Evolutionary conservation across 305 asterid genomes (phyloP).

Genomic region (Ajuga reptans): DNA sequence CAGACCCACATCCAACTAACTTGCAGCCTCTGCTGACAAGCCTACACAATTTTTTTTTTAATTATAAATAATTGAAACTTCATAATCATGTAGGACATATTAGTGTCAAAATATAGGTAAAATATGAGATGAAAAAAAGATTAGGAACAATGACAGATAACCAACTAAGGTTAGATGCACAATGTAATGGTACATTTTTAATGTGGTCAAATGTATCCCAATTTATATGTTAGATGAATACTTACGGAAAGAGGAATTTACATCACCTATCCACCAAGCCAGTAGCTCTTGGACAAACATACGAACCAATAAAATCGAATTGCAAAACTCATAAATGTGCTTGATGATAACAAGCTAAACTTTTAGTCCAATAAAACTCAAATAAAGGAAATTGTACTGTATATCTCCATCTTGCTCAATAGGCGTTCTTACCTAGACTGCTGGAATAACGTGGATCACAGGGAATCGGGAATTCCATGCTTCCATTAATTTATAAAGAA

Average conservation of each 20-base stretch:
- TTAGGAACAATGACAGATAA: background rate
- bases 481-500: no score
- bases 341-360: background rate
- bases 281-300: background rate
- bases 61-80: constrained; percentile 15
- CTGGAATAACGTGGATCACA: no score
- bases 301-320: background rate
- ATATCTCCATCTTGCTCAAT: background rate
- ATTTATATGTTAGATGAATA: background rate
- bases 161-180: background rate
- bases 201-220: background rate
- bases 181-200: background rate
- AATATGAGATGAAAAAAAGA: background rate
- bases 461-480: no score
- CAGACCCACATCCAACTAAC: constrained; percentile 87
- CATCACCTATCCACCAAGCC: background rate
- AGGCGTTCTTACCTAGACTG: background rate
- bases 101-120: no score
- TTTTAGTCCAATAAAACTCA: background rate
- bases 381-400: background rate
- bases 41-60: constrained; percentile 26
- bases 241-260: no score
- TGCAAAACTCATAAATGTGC: background rate
- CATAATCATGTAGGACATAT: background rate
- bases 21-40: constrained; percentile 70